Percentiles rank a stretch among this genome's conserved stretches.
Evolutionary conservation across 305 asterid species (phyloP).

Genomic region (Coffea humblotiana): DNA sequence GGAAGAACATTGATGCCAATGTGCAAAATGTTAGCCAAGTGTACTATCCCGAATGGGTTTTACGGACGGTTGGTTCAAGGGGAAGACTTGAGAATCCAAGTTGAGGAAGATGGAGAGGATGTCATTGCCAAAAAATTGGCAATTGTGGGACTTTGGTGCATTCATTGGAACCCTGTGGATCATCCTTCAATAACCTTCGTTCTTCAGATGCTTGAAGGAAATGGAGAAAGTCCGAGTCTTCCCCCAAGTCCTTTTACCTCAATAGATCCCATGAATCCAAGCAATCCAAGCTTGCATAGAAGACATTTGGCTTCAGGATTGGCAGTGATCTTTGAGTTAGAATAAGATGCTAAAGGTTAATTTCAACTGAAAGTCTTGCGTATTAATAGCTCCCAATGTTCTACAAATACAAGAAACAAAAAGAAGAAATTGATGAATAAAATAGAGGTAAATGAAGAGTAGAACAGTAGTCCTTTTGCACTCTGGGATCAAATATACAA

Average conservation of each 20-base stretch:
- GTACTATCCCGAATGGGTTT: constrained; percentile 30
- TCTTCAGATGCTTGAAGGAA: constrained; percentile 47
- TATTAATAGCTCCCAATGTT: too few species aligned
- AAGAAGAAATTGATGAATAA: too few species aligned
- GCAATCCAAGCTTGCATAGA: neutral
- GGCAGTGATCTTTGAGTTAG: constrained; percentile 1
- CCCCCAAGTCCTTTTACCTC: constrained; percentile 38
- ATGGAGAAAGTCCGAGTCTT: constrained; percentile 24
- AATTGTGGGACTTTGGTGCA: constrained; percentile 38
- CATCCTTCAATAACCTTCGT: constrained; percentile 40
- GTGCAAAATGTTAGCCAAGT: constrained; percentile 20
- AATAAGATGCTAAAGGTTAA: neutral
- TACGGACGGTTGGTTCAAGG: constrained; percentile 17
- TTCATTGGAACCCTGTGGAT: constrained; percentile 40
- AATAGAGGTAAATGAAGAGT: neutral
- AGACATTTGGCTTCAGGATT: neutral
- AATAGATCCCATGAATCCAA: constrained; percentile 15
- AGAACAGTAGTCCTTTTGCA: neutral
- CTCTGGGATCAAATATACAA: neutral
- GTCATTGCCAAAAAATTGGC: constrained; percentile 27
- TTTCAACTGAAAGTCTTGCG: neutral
- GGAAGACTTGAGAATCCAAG: constrained; percentile 20
- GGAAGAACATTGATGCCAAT: constrained; percentile 30
- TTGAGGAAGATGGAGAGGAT: constrained; percentile 26
- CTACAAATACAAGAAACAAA: too few species aligned